phyloP scores from a whole-genome alignment of 163 green algal species.

The Prototheca wickerhamii region DNA sequence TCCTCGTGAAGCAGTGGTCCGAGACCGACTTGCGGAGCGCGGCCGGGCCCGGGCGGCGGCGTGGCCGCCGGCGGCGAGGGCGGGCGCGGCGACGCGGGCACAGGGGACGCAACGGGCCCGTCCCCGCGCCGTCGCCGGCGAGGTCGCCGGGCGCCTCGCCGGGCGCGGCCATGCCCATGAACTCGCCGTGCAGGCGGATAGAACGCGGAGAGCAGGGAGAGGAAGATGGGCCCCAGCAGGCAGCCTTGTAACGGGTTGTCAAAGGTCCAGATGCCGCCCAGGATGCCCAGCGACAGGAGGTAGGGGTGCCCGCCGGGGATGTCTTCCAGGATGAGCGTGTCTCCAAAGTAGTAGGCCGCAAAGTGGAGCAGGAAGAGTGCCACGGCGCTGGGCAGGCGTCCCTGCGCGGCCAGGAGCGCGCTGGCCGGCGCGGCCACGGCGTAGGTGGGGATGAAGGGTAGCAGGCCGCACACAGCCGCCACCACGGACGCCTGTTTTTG shows the following conservation, averaged over 20 bases:
- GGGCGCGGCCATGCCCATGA: slow-evolving; percentile 15
- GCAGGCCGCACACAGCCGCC: slow-evolving; percentile 32
- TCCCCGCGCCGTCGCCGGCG: neutral
- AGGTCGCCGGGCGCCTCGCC: neutral
- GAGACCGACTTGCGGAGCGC: no score
- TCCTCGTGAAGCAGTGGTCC: no score
- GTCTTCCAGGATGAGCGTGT: slow-evolving; percentile 37
- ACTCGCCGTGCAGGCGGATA: slow-evolving; percentile 22
- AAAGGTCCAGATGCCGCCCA: slow-evolving; percentile 48
- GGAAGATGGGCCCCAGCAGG: slow-evolving; percentile 46
- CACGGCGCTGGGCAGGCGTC: slow-evolving; percentile 14
- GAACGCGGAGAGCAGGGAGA: slow-evolving; percentile 33
- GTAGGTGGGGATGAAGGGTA: slow-evolving; percentile 53
- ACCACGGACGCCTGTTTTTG: slow-evolving; percentile 22
- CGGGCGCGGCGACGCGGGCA: no score
- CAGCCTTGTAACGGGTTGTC: slow-evolving; percentile 41
- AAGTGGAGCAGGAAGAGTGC: slow-evolving; percentile 42
- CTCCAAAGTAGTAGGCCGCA: slow-evolving; percentile 27
- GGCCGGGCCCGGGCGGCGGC: no score
- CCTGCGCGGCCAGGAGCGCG: slow-evolving; percentile 34
- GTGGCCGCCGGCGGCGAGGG: no score
- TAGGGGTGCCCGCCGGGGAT: slow-evolving; percentile 39
- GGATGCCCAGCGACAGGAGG: slow-evolving; percentile 48
- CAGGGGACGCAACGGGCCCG: neutral
- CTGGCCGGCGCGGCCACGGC: slow-evolving; percentile 42